phyloP scores from a whole-genome alignment of 108 stramenopile species.

The Cyclotella atomus region DNA sequence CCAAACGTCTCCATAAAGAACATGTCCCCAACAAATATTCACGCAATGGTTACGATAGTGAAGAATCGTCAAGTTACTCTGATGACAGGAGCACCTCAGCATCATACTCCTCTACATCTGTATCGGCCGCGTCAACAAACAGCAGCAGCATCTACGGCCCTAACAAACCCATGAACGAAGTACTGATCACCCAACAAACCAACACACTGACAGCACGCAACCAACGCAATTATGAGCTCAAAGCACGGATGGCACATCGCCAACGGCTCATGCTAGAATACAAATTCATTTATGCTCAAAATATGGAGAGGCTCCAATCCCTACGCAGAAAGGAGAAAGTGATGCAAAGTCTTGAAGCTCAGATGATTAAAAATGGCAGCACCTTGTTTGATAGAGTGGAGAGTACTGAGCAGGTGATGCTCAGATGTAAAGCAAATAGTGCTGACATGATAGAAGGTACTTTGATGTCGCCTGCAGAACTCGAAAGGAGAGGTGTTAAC shows the following conservation, averaged over 20 bases:
- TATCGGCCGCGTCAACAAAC: neutral
- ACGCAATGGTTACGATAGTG: neutral
- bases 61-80: neutral
- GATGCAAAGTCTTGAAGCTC: neutral
- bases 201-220: neutral
- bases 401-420: neutral
- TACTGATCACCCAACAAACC: slow-evolving; percentile 1
- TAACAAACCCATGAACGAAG: slow-evolving; percentile 4
- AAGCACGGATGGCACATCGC: neutral
- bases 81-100: too few species aligned
- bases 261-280: neutral
- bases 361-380: slow-evolving; percentile 3
- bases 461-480: neutral
- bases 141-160: neutral
- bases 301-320: neutral
- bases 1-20: neutral
- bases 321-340: too few species aligned
- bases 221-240: neutral
- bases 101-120: neutral
- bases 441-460: neutral
- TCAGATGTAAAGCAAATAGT: neutral
- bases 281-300: neutral
- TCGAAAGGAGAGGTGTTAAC: neutral
- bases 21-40: neutral
- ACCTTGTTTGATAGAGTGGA: neutral